A percentile compares a stretch with the other conserved stretches of the same genome.
Conservation (phyloP, 1,284 basidiomycete species). For the Cutaneotrichosporon sp. region DNA sequence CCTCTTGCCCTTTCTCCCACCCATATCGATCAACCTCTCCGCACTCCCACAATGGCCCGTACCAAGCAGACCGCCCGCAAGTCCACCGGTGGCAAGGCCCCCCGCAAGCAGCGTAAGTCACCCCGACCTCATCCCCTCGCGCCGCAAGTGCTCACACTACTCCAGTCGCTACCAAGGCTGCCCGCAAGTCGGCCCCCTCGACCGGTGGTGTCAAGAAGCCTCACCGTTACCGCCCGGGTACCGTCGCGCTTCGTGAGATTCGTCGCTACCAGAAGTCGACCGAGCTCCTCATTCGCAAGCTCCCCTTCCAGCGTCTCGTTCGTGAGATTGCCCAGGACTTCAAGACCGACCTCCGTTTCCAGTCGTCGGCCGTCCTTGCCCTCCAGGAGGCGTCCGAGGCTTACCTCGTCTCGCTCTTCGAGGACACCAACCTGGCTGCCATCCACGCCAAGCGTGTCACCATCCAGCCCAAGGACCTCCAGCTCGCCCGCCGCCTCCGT, state of each 20-base stretch:
- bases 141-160: background rate
- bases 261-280: conserved; percentile 65
- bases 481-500: conserved; percentile 68
- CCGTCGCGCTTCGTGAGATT: conserved; percentile 56
- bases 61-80: conserved; percentile 60
- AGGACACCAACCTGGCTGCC: conserved; percentile 71
- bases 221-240: conserved; percentile 57
- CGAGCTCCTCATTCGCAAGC: conserved; percentile 84
- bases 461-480: conserved; percentile 71
- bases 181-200: conserved; percentile 51
- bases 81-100: conserved; percentile 56
- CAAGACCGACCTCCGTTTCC: conserved; percentile 87
- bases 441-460: conserved; percentile 87
- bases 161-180: conserved; percentile 51
- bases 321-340: conserved; percentile 63
- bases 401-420: conserved; percentile 83
- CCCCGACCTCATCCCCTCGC: background rate
- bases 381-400: conserved; percentile 87
- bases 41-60: conserved; percentile 40
- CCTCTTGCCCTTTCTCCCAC: background rate
- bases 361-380: conserved; percentile 83
- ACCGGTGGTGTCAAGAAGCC: conserved; percentile 60
- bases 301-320: conserved; percentile 87
- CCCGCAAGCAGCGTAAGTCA: conserved; percentile 49
- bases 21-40: conserved; percentile 1